These are phyloP conservation scores for Neoboletus brunneissimus DNA, from an alignment of 768 basidiomycete genomes.

Conservation along the genomic window DNA sequence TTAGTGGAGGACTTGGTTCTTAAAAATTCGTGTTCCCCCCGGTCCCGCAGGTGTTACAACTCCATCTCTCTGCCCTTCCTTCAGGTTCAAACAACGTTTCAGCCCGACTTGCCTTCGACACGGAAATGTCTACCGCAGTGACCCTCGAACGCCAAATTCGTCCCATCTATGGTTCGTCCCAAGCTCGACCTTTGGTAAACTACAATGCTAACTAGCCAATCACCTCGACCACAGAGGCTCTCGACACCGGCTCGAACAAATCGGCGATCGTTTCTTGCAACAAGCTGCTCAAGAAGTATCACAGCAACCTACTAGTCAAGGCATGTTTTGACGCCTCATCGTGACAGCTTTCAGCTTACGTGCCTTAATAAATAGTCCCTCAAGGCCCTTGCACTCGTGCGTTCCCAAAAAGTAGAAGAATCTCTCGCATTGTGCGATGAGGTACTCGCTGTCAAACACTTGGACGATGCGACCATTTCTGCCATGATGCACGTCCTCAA, in stretches of 20 bases:
- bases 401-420: constrained; percentile 84
- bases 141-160: constrained; percentile 81
- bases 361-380: constrained; percentile 51
- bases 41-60: constrained; percentile 2
- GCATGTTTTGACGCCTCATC: constrained; percentile 32
- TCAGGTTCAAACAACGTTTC: neutral
- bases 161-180: constrained; percentile 72
- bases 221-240: constrained; percentile 54
- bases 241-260: constrained; percentile 85
- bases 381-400: constrained; percentile 81
- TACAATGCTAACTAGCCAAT: constrained; percentile 1
- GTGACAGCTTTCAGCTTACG: constrained; percentile 1
- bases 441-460: constrained; percentile 68
- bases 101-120: neutral
- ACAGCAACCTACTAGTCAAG: constrained; percentile 69
- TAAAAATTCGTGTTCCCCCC: constrained; percentile 26
- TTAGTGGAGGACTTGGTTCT: constrained; percentile 13
- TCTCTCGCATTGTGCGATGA: constrained; percentile 77
- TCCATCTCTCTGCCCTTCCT: constrained; percentile 3
- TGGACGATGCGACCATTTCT: constrained; percentile 68
- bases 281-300: constrained; percentile 84
- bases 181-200: neutral
- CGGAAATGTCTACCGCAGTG: constrained; percentile 45
- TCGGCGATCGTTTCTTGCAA: constrained; percentile 82
- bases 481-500: constrained; percentile 84